phyloP scores from a whole-genome alignment of 257 asterid genomes.

The Primulina eburnea region DNA sequence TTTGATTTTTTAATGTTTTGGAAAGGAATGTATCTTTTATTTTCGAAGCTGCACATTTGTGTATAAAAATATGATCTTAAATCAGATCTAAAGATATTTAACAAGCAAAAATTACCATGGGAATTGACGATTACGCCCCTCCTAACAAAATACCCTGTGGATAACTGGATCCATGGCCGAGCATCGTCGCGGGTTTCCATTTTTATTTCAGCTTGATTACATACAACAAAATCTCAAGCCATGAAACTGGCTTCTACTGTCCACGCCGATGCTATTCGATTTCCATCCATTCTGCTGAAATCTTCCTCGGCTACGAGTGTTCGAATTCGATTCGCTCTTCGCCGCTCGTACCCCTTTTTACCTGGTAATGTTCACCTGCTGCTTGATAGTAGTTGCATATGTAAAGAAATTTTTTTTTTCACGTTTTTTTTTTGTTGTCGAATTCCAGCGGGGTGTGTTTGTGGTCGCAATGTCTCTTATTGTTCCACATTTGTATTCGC shows the following conservation, averaged over 20 bases:
- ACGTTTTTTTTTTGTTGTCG: not conserved
- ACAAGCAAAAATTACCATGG: too few species aligned
- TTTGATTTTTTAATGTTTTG: too few species aligned
- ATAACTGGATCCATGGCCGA: not conserved
- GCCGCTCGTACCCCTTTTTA: slow-evolving; percentile 31
- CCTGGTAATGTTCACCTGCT: slow-evolving; percentile 37
- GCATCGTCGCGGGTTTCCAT: not conserved
- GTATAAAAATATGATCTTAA: too few species aligned
- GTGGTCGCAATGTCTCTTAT: slow-evolving; percentile 26
- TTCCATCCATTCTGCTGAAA: slow-evolving; percentile 33
- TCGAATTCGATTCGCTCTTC: slow-evolving; percentile 40
- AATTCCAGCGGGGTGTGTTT: slow-evolving; percentile 41
- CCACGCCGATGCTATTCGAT: slow-evolving; percentile 34
- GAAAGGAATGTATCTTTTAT: too few species aligned
- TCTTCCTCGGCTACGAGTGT: slow-evolving; percentile 34
- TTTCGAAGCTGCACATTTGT: too few species aligned
- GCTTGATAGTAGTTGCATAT: not conserved
- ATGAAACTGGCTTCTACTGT: slow-evolving; percentile 53
- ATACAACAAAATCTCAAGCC: slow-evolving; percentile 23
- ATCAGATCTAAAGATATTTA: too few species aligned
- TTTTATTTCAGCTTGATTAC: not conserved
- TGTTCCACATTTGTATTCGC: slow-evolving; percentile 40
- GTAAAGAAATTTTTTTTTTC: not conserved
- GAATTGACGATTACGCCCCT: too few species aligned
- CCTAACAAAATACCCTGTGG: not conserved